Evolutionary conservation across 208 protist genomes (phyloP).

Genomic region (Crithidia acanthocephali): DNA sequence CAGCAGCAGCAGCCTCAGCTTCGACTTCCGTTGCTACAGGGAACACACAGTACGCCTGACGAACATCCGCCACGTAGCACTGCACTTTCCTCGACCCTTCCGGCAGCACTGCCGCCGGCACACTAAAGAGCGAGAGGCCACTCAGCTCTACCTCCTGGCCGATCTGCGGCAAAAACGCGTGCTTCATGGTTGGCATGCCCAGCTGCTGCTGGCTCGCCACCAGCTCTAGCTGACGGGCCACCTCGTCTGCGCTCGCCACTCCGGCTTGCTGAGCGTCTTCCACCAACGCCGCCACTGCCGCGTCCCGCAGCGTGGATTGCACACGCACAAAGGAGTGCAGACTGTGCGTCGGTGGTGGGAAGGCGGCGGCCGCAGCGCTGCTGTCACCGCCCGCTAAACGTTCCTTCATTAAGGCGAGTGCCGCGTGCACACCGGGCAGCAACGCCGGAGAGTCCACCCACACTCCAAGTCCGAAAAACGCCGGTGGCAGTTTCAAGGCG

Average conservation of each 20-base stretch:
- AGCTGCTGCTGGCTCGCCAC: slow-evolving; percentile 59
- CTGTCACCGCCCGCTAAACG: slow-evolving; percentile 25
- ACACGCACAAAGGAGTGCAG: slow-evolving; percentile 48
- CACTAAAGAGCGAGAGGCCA: slow-evolving; percentile 59
- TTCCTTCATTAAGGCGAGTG: slow-evolving; percentile 50
- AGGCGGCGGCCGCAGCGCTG: not conserved
- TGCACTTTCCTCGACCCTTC: slow-evolving; percentile 23
- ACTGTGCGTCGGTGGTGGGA: slow-evolving; percentile 21
- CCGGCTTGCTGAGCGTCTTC: not conserved
- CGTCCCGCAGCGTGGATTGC: slow-evolving; percentile 20
- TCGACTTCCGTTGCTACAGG: slow-evolving; percentile 6
- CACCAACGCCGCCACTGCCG: slow-evolving; percentile 8
- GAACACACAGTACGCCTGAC: slow-evolving; percentile 61
- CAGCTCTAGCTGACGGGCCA: slow-evolving; percentile 6
- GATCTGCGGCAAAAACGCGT: slow-evolving; percentile 54
- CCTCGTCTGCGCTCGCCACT: not conserved
- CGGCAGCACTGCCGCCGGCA: slow-evolving; percentile 29
- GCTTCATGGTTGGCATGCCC: slow-evolving; percentile 58
- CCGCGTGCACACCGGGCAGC: slow-evolving; percentile 50
- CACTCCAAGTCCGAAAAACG: slow-evolving; percentile 61
- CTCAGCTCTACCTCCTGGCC: slow-evolving; percentile 56
- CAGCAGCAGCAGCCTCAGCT: not conserved
- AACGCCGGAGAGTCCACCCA: slow-evolving; percentile 65
- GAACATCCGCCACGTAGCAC: slow-evolving; percentile 47
- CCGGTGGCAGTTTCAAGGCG: slow-evolving; percentile 22